These are phyloP conservation scores for Lipomyces yamanashiensis DNA, from an alignment of 805 yeast genomes.

Conservation along the genomic window DNA sequence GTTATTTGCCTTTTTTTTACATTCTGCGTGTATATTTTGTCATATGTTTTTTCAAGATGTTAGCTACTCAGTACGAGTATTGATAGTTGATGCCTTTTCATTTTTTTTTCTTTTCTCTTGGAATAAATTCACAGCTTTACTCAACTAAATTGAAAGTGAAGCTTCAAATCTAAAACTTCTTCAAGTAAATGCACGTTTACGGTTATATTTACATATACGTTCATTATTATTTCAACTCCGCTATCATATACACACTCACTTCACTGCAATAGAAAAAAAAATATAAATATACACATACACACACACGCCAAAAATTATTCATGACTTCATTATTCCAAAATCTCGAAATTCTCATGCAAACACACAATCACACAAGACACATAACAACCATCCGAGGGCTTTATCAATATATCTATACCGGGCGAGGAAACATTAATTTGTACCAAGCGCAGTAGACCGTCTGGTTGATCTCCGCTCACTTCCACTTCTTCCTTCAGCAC, in stretches of 20 bases:
- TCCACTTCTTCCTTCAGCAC: neutral
- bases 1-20: neutral
- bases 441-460: slow-evolving; percentile 1
- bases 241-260: too few relatives aligned
- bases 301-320: too few relatives aligned
- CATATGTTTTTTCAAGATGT: neutral
- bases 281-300: too few relatives aligned
- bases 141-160: too few relatives aligned
- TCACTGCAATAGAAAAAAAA: too few relatives aligned
- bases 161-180: too few relatives aligned
- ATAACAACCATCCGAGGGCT: neutral
- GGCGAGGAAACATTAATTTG: neutral
- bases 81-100: neutral
- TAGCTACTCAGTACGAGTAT: neutral
- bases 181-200: too few relatives aligned
- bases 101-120: neutral
- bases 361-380: too few relatives aligned
- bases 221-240: too few relatives aligned
- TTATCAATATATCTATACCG: neutral
- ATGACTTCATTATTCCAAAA: neutral
- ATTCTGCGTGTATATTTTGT: neutral
- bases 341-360: neutral
- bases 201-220: too few relatives aligned
- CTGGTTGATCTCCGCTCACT: neutral
- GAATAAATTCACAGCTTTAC: too few relatives aligned